Base-by-base conservation (phyloP, 179 eudicot species). In the Vitellaria paradoxa region DNA sequence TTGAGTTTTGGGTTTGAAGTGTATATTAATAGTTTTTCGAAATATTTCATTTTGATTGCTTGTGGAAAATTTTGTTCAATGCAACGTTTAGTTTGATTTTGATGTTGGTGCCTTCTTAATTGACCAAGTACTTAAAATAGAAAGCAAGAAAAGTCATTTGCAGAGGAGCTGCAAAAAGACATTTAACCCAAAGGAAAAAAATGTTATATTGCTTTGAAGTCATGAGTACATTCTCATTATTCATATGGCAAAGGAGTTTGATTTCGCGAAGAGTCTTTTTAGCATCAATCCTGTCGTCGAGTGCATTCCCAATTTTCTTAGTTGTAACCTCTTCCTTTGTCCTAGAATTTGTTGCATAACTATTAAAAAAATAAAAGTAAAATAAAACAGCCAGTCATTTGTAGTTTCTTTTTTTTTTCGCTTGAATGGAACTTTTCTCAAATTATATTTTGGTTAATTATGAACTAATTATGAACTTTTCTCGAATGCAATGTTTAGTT, bases 191-290 rank as follows among this genome's bases (percentile, higher is more conserved):
- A 15, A 45, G 40, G 21, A 30, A 56, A 6, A 13, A 13, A 46
- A 63, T 17, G 2, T 7, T 0, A 8, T 15, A 15, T 62, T 61
- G 5, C 7, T 63, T 14, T 30, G 3, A 15, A 47, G 49, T 74
- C 42, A 17, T 20, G 12, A 4, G 20, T 82, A 85, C 92, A 76
- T 88, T 88, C 57, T 88, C 92, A 76, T 88, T 90, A 68, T 88
- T 88, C 92, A 88, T 83, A 69, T 88, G 90, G 82, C 86, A 79
- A 46, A 88, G 86, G 65, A 88, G 88, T 70, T 87, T 88, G 81
- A 88, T 88, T 82, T 88, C 92, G 6, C 90, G 81, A 49, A 88
- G 76, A 49, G 90, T 88, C 73, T 88, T 87, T 69, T 88, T 88
- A 4, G 91, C 89, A 83, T 88, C 91, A 37, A 88, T 85, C 70